phyloP scores from a whole-genome alignment of 345 rosid species.

The Pelargonium nanum region DNA sequence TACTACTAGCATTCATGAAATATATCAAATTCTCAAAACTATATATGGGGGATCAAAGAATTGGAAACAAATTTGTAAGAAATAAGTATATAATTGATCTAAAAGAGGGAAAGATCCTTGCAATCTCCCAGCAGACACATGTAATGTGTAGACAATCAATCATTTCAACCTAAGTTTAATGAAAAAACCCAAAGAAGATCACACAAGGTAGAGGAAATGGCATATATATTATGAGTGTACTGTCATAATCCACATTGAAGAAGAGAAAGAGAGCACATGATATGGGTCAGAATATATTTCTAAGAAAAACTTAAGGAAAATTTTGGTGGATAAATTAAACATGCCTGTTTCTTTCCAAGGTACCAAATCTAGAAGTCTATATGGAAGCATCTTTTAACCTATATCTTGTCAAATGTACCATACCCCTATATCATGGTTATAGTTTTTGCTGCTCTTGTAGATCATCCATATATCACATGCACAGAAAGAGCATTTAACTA shows the following conservation, averaged over 20 bases:
- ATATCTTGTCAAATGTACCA: background rate
- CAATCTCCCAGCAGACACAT: too few species aligned
- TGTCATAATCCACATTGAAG: background rate
- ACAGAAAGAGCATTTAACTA: background rate
- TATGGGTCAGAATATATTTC: background rate
- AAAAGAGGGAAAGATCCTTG: too few species aligned
- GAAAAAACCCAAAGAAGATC: too few species aligned
- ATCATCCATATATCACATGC: background rate
- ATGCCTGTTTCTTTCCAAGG: background rate
- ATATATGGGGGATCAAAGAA: too few species aligned
- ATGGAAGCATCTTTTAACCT: background rate
- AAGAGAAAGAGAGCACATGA: background rate
- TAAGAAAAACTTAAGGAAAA: background rate
- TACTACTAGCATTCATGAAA: too few species aligned
- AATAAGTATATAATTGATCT: too few species aligned
- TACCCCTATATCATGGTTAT: background rate
- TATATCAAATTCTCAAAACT: too few species aligned
- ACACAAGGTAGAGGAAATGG: too few species aligned
- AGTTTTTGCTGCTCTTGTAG: too few species aligned
- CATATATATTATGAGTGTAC: background rate
- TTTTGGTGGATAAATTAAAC: background rate
- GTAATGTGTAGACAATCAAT: too few species aligned
- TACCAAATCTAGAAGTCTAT: background rate
- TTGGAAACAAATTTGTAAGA: too few species aligned
- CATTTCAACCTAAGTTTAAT: too few species aligned